Evolutionary conservation across 345 rosid genomes (phyloP).

Genomic region (thale cress (Arabidopsis thaliana)): DNA sequence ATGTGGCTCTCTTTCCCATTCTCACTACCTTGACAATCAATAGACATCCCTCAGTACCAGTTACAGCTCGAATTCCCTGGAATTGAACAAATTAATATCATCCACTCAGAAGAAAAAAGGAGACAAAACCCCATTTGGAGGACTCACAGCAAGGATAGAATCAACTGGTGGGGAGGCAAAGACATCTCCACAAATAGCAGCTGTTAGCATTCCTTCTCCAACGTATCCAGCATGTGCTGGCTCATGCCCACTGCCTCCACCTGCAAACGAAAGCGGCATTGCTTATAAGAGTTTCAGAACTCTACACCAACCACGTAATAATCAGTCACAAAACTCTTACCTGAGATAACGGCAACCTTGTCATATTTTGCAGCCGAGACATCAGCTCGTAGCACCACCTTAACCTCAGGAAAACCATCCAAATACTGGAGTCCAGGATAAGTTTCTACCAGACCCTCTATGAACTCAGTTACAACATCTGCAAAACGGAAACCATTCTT

Average conservation of each 20-base stretch:
- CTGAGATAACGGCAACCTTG: constrained; percentile 94
- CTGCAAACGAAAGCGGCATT: constrained; percentile 47
- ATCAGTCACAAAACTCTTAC: constrained; percentile 45
- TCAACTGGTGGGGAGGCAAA: constrained; percentile 95
- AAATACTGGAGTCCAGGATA: constrained; percentile 85
- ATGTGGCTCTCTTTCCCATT: constrained; percentile 8
- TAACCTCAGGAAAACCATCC: constrained; percentile 98
- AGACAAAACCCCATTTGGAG: neutral
- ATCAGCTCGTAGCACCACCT: constrained; percentile 94
- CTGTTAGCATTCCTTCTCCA: constrained; percentile 99
- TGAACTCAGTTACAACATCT: constrained; percentile 95
- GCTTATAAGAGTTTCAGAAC: constrained; percentile 6
- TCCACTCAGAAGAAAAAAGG: neutral
- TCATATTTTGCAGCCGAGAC: constrained; percentile 66
- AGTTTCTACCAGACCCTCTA: constrained; percentile 94
- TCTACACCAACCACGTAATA: neutral
- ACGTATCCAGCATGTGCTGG: constrained; percentile 99
- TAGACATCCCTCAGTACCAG: constrained; percentile 96
- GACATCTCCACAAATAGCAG: constrained; percentile 94
- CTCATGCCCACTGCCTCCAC: constrained; percentile 99
- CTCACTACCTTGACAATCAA: constrained; percentile 78
- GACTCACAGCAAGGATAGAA: constrained; percentile 86
- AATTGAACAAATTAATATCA: constrained; percentile 33
- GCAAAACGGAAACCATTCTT: constrained; percentile 34
- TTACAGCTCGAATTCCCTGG: constrained; percentile 96